These are phyloP conservation scores for Millerozyma miso DNA, from an alignment of 805 yeast genomes.

Conservation along the genomic window DNA sequence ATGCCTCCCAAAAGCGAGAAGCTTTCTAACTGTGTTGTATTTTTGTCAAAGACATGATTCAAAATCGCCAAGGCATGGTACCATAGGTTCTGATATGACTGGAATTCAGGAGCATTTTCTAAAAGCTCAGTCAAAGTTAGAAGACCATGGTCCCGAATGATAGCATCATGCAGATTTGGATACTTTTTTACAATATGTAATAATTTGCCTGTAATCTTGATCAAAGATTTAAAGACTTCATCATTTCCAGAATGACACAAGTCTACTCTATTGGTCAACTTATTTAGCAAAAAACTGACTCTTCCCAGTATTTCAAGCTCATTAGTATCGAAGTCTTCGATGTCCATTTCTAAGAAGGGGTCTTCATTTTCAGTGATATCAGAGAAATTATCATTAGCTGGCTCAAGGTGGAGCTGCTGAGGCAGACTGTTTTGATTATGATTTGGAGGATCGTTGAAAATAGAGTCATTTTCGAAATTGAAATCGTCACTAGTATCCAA, in stretches of 20 bases:
- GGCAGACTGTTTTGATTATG: not conserved
- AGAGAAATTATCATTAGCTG: not conserved
- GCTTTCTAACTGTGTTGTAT: constrained; percentile 32
- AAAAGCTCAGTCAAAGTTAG: constrained; percentile 35
- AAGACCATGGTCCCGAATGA: constrained; percentile 41
- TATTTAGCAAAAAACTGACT: constrained; percentile 32
- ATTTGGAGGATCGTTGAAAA: not conserved
- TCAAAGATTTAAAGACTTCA: constrained; percentile 23
- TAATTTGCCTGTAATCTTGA: constrained; percentile 35
- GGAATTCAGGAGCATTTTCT: constrained; percentile 31
- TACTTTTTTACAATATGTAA: constrained; percentile 35
- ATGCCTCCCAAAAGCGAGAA: constrained; percentile 43
- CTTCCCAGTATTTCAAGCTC: constrained; percentile 39
- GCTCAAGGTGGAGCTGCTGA: not conserved
- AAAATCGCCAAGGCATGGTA: constrained; percentile 30
- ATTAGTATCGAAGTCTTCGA: constrained; percentile 37
- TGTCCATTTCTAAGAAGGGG: constrained; percentile 35
- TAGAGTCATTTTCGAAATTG: constrained; percentile 8
- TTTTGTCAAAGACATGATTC: constrained; percentile 28
- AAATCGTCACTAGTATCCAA: constrained; percentile 22
- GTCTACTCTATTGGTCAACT: constrained; percentile 30
- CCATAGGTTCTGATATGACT: constrained; percentile 33
- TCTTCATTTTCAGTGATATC: constrained; percentile 24
- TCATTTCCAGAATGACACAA: constrained; percentile 26
- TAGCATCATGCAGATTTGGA: constrained; percentile 33